Evolutionary conservation across 148 eudicot species (phyloP), one percentile per base, ranked within the genome.

Genomic region (Vaccinium corymbosum): DNA sequence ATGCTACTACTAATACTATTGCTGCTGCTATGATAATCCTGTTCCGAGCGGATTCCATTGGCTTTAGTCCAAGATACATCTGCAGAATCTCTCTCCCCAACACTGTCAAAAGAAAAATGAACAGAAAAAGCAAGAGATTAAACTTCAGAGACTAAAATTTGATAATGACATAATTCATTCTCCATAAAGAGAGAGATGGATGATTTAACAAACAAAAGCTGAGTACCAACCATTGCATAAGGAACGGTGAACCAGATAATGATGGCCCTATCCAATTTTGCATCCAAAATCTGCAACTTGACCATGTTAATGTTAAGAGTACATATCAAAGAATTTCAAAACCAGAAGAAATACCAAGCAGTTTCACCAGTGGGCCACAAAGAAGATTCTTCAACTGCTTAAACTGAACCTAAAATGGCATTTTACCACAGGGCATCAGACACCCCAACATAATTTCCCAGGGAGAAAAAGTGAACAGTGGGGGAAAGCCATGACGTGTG

Each of bases 191-290:
- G 83, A 79, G 52, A 19, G 51, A 79, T 49, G 32, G 25, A 79
- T 46, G 7, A 84, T 7, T 20, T 20, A 62, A 29, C 17, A 25
- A 57, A 68, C 27, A 49, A 48, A 56, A 0, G 76, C 25, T 10
- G 46, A 13, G 19, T 61, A 88, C 97, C 87, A 87, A 96, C 99
- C 98, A 86, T 70, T 91, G 92, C 92, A 93, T 93, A 80, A 88
- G 90, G 55, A 91, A 89, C 42, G 94, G 89, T 82, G 94, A 90
- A 86, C 88, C 88, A 66, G 91, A 84, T 79, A 93, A 87, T 27
- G 99, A 92, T 77, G 93, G 91, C 53, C 98, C 98, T 83, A 86
- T 91, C 98, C 99, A 94, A 68, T 93, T 94, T 84, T 94, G 98
- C 71, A 97, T 94, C 99, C 99, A 97, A 86, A 93, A 92, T 90